These are phyloP conservation scores for Alternaria triticimaculans DNA, from an alignment of 2,329 filamentous ascomycete genomes.

Conservation along the genomic window DNA sequence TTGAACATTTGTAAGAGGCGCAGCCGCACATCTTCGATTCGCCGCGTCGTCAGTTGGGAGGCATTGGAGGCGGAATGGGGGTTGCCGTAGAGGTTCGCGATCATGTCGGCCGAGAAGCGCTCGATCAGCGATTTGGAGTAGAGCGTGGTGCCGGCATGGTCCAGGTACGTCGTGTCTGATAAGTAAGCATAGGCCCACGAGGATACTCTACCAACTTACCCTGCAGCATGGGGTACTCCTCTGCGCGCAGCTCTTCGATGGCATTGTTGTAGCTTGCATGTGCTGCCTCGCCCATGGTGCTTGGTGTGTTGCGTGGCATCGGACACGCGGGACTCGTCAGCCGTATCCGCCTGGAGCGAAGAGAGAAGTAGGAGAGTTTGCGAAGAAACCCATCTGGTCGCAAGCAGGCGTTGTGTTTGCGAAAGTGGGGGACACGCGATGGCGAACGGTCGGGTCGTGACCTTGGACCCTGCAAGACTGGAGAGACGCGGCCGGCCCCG, in stretches of 20 bases:
- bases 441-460: constrained; percentile 38
- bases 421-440: constrained; percentile 49
- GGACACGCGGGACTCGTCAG: constrained; percentile 9
- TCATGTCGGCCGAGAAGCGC: constrained; percentile 79
- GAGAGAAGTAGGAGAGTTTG: constrained; percentile 6
- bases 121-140: constrained; percentile 83
- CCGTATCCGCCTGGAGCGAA: constrained; percentile 32
- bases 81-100: constrained; percentile 81
- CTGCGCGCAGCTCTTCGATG: constrained; percentile 65
- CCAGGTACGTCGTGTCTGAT: constrained; percentile 78
- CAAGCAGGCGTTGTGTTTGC: constrained; percentile 27
- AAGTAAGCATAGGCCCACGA: constrained; percentile 7
- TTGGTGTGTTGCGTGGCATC: not conserved
- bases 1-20: constrained; percentile 77
- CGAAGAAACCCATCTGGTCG: constrained; percentile 35
- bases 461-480: not conserved
- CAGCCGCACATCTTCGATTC: constrained; percentile 78
- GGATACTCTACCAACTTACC: constrained; percentile 53
- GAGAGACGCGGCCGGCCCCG: constrained; percentile 33
- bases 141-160: constrained; percentile 92
- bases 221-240: constrained; percentile 74
- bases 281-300: constrained; percentile 39
- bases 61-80: constrained; percentile 86
- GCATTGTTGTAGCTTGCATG: constrained; percentile 60
- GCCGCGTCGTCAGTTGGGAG: constrained; percentile 76